Conservation (phyloP, 2,329 filamentous ascomycete genomes). For the Cercospora beticola region DNA sequence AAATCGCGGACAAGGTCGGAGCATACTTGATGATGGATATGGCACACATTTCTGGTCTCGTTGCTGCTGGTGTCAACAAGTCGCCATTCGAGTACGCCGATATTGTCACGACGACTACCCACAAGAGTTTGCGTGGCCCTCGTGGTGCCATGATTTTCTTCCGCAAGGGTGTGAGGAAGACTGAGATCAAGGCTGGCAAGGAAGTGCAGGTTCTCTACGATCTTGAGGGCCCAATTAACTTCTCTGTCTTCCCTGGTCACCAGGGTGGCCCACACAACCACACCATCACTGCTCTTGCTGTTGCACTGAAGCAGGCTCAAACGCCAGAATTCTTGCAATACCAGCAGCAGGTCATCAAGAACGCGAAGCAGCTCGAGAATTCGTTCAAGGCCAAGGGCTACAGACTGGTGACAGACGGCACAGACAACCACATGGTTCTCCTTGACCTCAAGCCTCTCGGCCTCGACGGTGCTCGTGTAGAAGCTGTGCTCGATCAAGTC, state of each 20-base stretch:
- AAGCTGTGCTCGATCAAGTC: slow-evolving; percentile 94
- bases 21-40: slow-evolving; percentile 91
- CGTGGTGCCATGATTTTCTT: slow-evolving; percentile 99
- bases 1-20: slow-evolving; percentile 89
- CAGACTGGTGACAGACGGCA: slow-evolving; percentile 92
- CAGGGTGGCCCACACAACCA: slow-evolving; percentile 99
- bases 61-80: slow-evolving; percentile 89
- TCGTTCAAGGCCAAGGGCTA: slow-evolving; percentile 79
- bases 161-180: slow-evolving; percentile 90
- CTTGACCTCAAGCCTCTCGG: slow-evolving; percentile 78
- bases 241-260: slow-evolving; percentile 98
- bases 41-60: slow-evolving; percentile 96
- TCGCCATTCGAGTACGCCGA: slow-evolving; percentile 91
- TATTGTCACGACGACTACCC: slow-evolving; percentile 96
- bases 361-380: slow-evolving; percentile 86
- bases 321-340: slow-evolving; percentile 89
- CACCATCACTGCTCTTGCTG: slow-evolving; percentile 95
- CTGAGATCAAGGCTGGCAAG: slow-evolving; percentile 87
- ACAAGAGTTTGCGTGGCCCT: slow-evolving; percentile 97
- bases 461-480: slow-evolving; percentile 91
- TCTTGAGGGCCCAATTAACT: slow-evolving; percentile 94
- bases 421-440: slow-evolving; percentile 96
- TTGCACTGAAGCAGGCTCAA: slow-evolving; percentile 91
- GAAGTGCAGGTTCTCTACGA: slow-evolving; percentile 74
- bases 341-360: slow-evolving; percentile 87